phyloP scores from a whole-genome alignment of 2,329 filamentous ascomycete genomes.

The Colletotrichum falcatum region DNA sequence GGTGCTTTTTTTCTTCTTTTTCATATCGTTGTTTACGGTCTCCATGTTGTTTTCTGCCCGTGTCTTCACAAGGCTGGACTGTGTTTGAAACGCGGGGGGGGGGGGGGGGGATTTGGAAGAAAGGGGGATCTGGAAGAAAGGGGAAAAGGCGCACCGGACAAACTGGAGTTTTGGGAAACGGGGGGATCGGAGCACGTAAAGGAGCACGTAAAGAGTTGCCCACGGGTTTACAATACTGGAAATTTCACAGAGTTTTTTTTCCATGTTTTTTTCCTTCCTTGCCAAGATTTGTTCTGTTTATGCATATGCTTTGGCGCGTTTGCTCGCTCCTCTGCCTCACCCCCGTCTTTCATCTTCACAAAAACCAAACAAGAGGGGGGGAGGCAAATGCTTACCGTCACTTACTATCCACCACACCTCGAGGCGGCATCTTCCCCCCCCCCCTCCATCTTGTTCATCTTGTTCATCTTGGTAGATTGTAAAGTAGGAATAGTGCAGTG shows the following conservation, averaged over 20 bases:
- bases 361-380: background rate
- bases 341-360: background rate
- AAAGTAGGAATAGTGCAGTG: background rate
- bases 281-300: background rate
- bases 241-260: background rate
- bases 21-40: no score
- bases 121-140: no score
- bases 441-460: background rate
- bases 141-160: background rate
- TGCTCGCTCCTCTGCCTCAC: no score
- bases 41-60: no score
- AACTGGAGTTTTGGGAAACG: background rate
- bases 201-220: background rate
- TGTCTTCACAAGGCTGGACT: background rate
- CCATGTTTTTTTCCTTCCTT: background rate
- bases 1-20: background rate
- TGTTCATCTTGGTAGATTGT: background rate
- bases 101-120: background rate
- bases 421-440: background rate
- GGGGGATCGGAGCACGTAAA: no score
- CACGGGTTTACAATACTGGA: background rate
- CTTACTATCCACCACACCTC: background rate
- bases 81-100: background rate
- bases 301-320: background rate
- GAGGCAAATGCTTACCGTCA: background rate